A percentile compares a stretch with the other conserved stretches of the same genome.
Conservation (phyloP, 2,329 filamentous ascomycete genomes). For the Fusarium albosuccineum region DNA sequence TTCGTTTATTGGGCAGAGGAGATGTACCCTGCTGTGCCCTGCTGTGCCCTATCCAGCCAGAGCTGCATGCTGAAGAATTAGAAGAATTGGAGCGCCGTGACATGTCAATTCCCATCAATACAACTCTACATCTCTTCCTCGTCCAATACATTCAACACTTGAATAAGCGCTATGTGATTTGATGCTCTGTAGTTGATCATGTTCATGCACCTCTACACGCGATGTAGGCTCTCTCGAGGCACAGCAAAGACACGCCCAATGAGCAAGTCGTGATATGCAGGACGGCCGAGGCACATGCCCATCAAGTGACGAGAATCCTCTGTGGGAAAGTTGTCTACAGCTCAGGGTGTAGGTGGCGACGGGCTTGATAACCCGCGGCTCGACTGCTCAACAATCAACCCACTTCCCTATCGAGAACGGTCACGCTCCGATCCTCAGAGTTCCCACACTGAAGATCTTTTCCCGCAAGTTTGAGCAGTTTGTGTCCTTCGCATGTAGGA, state of each 20-base stretch:
- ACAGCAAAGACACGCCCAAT: constrained; percentile 1
- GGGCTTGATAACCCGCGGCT: constrained; percentile 1
- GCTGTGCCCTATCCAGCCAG: too few relatives aligned
- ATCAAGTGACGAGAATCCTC: constrained; percentile 30
- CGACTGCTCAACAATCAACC: constrained; percentile 5
- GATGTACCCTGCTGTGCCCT: too few relatives aligned
- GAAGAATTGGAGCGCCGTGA: too few relatives aligned
- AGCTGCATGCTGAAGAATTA: too few relatives aligned
- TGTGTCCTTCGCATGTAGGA: neutral
- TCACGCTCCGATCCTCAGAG: constrained; percentile 14
- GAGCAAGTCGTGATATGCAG: neutral
- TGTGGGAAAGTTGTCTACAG: constrained; percentile 21
- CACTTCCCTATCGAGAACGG: constrained; percentile 16
- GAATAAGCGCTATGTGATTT: too few relatives aligned
- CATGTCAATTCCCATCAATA: too few relatives aligned
- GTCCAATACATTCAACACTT: neutral
- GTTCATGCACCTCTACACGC: neutral
- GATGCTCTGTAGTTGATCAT: neutral
- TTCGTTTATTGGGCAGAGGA: too few relatives aligned
- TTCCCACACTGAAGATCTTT: constrained; percentile 17
- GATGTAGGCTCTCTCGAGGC: neutral
- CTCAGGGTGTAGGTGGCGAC: neutral
- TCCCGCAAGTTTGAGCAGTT: neutral
- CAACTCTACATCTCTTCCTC: too few relatives aligned
- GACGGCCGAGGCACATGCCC: constrained; percentile 5